A percentile compares a stretch with the other conserved stretches of the same genome.
Evolutionary conservation across 2,329 filamentous ascomycete species (phyloP).

Genomic region (Alternaria sp.): DNA sequence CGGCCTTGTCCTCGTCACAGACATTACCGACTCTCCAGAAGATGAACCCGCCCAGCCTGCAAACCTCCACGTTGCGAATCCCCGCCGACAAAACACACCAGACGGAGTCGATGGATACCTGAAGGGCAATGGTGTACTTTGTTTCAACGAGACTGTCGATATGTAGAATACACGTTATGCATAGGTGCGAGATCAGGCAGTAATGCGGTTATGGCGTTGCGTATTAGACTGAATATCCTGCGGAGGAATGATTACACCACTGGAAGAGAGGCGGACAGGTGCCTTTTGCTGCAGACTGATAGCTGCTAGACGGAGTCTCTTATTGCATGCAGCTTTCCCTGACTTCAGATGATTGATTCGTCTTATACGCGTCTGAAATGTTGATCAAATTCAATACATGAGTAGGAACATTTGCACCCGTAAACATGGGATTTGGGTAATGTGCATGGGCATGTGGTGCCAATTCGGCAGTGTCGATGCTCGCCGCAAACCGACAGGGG

Average conservation of each 20-base stretch:
- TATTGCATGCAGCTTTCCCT: background rate
- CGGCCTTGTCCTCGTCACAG: slow-evolving; percentile 88
- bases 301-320: slow-evolving; percentile 2
- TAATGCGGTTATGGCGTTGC: slow-evolving; percentile 10
- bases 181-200: background rate
- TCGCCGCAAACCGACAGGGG: slow-evolving; percentile 15
- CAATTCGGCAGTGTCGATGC: slow-evolving; percentile 19
- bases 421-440: background rate
- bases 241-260: slow-evolving; percentile 3
- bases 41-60: slow-evolving; percentile 41
- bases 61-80: slow-evolving; percentile 54
- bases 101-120: slow-evolving; percentile 89
- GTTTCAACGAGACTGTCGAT: slow-evolving; percentile 89
- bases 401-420: background rate
- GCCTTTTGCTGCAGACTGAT: background rate
- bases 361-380: background rate
- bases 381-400: background rate
- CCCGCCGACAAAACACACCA: slow-evolving; percentile 62
- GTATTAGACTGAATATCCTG: slow-evolving; percentile 4
- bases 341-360: background rate
- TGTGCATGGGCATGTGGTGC: background rate
- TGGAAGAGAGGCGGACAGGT: slow-evolving; percentile 2
- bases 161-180: slow-evolving; percentile 39
- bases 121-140: slow-evolving; percentile 84
- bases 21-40: slow-evolving; percentile 71